Percentiles rank a stretch among this genome's conserved stretches.
These are phyloP conservation scores for Pseudonitzschia delicatissima DNA, from an alignment of 108 stramenopile genomes.

Conservation along the genomic window DNA sequence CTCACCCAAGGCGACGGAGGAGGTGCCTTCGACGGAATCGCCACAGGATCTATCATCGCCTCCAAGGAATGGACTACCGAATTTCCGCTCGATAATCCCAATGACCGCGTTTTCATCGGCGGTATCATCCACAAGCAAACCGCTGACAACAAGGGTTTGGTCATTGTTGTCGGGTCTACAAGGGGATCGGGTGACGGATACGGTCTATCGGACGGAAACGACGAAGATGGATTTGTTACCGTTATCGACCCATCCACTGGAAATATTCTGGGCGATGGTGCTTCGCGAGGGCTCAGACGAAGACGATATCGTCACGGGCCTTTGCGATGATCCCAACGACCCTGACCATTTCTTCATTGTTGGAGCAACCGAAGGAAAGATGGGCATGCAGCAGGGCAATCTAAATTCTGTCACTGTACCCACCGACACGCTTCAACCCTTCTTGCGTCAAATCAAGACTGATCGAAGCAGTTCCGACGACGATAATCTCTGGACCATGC, in stretches of 20 bases:
- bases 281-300: conserved; percentile 14
- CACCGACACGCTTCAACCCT: conserved; percentile 8
- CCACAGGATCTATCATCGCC: conserved; percentile 5
- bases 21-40: conserved; percentile 10
- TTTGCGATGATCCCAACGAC: conserved; percentile 28
- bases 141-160: not conserved
- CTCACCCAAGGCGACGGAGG: not conserved
- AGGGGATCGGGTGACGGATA: conserved; percentile 17
- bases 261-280: not conserved
- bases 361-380: conserved; percentile 14
- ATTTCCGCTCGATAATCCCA: conserved; percentile 19
- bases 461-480: not conserved
- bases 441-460: conserved; percentile 6
- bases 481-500: conserved; percentile 15
- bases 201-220: conserved; percentile 11
- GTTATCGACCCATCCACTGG: conserved; percentile 5
- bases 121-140: conserved; percentile 17
- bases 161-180: conserved; percentile 26
- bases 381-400: conserved; percentile 3
- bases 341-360: conserved; percentile 24
- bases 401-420: not conserved
- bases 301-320: conserved; percentile 21
- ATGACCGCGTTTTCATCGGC: conserved; percentile 18
- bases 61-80: conserved; percentile 9
- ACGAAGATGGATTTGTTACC: conserved; percentile 32